A percentile compares a stretch with the other conserved stretches of the same genome.
Conservation (phyloP, 2,329 filamentous ascomycete species). For the Alternaria longipes region DNA sequence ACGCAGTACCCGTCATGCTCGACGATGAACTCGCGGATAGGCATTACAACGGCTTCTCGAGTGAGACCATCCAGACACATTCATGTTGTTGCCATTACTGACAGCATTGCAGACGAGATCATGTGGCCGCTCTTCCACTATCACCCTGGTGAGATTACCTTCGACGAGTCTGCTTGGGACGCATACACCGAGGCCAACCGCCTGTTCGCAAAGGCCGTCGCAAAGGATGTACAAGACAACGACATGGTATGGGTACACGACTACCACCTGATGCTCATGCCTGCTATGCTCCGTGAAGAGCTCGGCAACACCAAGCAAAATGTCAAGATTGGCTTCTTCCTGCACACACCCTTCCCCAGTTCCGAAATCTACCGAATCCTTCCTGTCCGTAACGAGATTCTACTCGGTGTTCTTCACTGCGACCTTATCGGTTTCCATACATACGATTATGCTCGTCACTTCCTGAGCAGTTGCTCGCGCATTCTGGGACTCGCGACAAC, state of each 20-base stretch:
- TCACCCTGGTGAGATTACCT: conserved; percentile 97
- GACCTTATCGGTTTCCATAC: conserved; percentile 98
- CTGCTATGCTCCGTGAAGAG: conserved; percentile 92
- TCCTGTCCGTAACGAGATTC: conserved; percentile 87
- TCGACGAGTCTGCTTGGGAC: conserved; percentile 93
- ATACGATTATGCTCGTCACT: conserved; percentile 98
- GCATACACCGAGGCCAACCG: conserved; percentile 94
- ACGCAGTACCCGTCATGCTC: conserved; percentile 90
- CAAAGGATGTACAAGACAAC: conserved; percentile 87
- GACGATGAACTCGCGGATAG: conserved; percentile 91
- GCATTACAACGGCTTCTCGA: conserved; percentile 98
- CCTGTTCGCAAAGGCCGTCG: conserved; percentile 87
- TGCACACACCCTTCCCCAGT: conserved; percentile 96
- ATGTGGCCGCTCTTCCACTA: conserved; percentile 99
- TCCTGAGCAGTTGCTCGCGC: conserved; percentile 94
- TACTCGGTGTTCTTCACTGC: conserved; percentile 88
- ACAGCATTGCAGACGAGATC: conserved; percentile 74
- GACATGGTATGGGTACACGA: conserved; percentile 99
- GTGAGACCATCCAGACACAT: conserved; percentile 60
- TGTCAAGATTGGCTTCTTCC: conserved; percentile 97
- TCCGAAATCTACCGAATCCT: conserved; percentile 97
- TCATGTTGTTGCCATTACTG: conserved; percentile 2
- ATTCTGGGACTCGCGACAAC: conserved; percentile 84
- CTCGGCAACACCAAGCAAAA: conserved; percentile 84
- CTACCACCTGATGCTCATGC: conserved; percentile 97